phyloP scores from a whole-genome alignment of 495 filamentous ascomycete genomes.

The Eremomyces bilateralis region DNA sequence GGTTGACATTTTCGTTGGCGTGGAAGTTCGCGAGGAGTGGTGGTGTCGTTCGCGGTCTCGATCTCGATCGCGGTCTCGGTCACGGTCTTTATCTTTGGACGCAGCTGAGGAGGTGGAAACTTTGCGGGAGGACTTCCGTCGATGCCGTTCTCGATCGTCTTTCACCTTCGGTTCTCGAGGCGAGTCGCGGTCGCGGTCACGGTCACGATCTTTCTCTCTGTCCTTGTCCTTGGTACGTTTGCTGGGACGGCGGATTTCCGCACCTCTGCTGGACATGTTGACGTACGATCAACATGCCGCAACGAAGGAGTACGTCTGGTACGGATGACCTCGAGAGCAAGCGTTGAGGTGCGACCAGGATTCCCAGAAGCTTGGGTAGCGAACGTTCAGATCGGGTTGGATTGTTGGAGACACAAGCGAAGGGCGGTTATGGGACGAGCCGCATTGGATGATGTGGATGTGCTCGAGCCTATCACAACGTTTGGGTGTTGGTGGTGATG shows the following conservation, averaged over 20 bases:
- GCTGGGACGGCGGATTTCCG: not conserved
- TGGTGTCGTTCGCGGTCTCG: conserved; percentile 7
- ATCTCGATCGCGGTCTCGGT: conserved; percentile 1
- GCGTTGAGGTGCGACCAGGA: too few relatives aligned
- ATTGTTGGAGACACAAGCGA: too few relatives aligned
- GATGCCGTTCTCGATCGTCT: conserved; percentile 2
- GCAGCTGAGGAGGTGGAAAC: not conserved
- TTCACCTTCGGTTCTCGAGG: too few relatives aligned
- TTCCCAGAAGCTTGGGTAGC: too few relatives aligned
- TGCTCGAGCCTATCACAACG: too few relatives aligned
- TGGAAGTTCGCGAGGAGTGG: conserved; percentile 3
- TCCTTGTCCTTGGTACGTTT: not conserved
- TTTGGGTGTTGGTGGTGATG: too few relatives aligned
- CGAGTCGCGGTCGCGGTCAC: conserved; percentile 8
- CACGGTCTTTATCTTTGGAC: conserved; percentile 1
- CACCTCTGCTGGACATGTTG: not conserved
- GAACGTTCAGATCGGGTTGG: too few relatives aligned
- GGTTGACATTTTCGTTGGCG: conserved; percentile 10
- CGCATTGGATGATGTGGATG: too few relatives aligned
- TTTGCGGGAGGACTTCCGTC: conserved; percentile 4
- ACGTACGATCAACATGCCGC: too few relatives aligned
- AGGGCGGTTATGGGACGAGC: too few relatives aligned
- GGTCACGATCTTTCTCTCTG: conserved; percentile 1
- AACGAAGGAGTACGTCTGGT: too few relatives aligned
- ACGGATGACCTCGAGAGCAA: too few relatives aligned